Evolutionary conservation across 345 rosid species (phyloP).

Genomic region (Erucastrum elatum): DNA sequence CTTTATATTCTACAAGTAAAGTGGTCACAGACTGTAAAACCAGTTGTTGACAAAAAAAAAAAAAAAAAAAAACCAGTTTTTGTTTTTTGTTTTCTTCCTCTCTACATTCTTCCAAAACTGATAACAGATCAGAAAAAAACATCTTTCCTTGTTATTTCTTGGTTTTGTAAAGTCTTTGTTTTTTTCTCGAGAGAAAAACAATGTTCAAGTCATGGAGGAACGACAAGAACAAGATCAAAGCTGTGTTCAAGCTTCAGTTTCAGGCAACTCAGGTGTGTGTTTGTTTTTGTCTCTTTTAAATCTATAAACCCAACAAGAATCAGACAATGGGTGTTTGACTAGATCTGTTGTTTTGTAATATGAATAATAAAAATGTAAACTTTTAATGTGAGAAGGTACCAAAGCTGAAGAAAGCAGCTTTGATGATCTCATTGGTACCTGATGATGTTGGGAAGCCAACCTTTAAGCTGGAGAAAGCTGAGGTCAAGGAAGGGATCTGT

Average conservation of each 20-base stretch:
- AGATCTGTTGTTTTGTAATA: conserved; percentile 22
- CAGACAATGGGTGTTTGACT: not conserved
- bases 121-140: conserved; percentile 17
- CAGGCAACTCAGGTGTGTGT: conserved; percentile 86
- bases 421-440: conserved; percentile 84
- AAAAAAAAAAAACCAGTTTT: conserved; percentile 30
- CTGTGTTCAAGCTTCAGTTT: conserved; percentile 82
- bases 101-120: conserved; percentile 33
- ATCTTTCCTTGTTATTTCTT: not conserved
- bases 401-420: conserved; percentile 69
- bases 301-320: not conserved
- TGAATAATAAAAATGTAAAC: conserved; percentile 13
- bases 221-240: conserved; percentile 90
- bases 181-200: conserved; percentile 29
- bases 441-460: conserved; percentile 91
- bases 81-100: conserved; percentile 26
- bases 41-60: too few relatives aligned
- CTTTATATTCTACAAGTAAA: conserved; percentile 37
- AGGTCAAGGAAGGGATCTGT: conserved; percentile 72
- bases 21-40: conserved; percentile 40
- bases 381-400: conserved; percentile 65
- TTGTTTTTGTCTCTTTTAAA: conserved; percentile 27
- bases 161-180: conserved; percentile 23
- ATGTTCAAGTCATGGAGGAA: conserved; percentile 94
- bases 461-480: conserved; percentile 66